Percentiles rank a stretch among this genome's conserved stretches.
Evolutionary conservation across 768 basidiomycete species (phyloP).

Genomic region (Trametes sanguinea): DNA sequence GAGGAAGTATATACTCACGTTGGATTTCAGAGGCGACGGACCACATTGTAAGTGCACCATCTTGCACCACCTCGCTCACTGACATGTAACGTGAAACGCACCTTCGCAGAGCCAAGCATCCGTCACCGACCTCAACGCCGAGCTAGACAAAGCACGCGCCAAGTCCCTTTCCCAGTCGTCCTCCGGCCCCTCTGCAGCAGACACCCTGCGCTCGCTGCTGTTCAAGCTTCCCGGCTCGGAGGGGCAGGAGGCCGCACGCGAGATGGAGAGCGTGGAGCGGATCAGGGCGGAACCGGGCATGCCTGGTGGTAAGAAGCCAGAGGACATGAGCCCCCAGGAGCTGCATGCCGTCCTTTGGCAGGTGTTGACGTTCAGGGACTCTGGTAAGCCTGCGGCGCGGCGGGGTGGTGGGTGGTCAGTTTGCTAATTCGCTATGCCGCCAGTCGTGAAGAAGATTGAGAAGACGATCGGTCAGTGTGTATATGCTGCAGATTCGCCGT

Average conservation of each 20-base stretch:
- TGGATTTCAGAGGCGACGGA: constrained; percentile 55
- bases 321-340: constrained; percentile 88
- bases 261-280: constrained; percentile 72
- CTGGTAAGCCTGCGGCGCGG: constrained; percentile 43
- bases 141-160: constrained; percentile 70
- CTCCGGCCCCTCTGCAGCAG: constrained; percentile 43
- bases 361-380: constrained; percentile 83
- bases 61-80: not conserved
- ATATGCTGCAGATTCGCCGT: too few species aligned
- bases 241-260: constrained; percentile 64
- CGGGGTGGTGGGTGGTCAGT: not conserved
- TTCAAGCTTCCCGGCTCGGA: constrained; percentile 62
- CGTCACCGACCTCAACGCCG: constrained; percentile 82
- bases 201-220: constrained; percentile 61
- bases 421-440: not conserved
- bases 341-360: constrained; percentile 83
- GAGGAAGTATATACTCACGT: not conserved
- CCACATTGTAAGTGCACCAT: constrained; percentile 48
- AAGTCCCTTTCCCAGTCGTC: constrained; percentile 38
- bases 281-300: constrained; percentile 54
- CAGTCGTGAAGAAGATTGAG: constrained; percentile 77
- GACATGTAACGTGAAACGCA: not conserved
- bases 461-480: constrained; percentile 58
- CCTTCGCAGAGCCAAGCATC: constrained; percentile 54
- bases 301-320: constrained; percentile 67